phyloP scores from a whole-genome alignment of 164 flowering plant genomes.

The Vitis rotundifolia region DNA sequence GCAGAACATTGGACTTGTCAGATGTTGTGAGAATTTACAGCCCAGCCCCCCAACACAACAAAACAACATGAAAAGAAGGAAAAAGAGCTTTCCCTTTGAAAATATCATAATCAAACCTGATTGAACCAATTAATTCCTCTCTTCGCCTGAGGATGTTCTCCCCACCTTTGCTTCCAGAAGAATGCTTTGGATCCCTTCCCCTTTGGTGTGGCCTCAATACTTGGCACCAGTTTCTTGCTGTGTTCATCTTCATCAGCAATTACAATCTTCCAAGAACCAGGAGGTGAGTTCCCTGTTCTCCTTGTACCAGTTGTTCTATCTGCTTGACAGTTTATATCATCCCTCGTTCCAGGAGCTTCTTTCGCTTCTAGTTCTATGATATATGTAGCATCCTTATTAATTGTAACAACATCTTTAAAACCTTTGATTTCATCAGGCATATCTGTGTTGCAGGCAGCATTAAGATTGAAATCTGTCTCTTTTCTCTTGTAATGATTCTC shows the following conservation, averaged over 20 bases:
- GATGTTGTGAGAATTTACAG: not conserved
- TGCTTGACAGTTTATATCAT: conserved; percentile 31
- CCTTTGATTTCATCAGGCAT: conserved; percentile 12
- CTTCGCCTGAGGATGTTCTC: conserved; percentile 30
- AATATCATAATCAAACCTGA: conserved; percentile 38
- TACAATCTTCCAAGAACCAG: conserved; percentile 54
- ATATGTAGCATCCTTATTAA: conserved; percentile 31
- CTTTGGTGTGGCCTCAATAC: conserved; percentile 46
- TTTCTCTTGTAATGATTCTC: conserved; percentile 13
- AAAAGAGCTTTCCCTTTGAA: not conserved
- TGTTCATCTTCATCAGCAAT: conserved; percentile 53
- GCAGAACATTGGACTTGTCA: conserved; percentile 26
- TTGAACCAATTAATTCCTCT: conserved; percentile 30
- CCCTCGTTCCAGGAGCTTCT: conserved; percentile 28
- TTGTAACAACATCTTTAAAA: conserved; percentile 30
- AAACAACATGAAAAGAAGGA: not conserved
- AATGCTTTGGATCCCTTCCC: conserved; percentile 44
- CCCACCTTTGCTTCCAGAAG: conserved; percentile 46
- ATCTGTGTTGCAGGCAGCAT: conserved; percentile 19
- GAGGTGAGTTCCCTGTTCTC: conserved; percentile 50
- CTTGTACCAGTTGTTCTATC: conserved; percentile 41
- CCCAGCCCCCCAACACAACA: not conserved
- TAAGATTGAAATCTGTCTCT: conserved; percentile 12
- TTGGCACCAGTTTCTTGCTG: conserved; percentile 15
- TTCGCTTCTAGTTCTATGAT: conserved; percentile 40